These are phyloP conservation scores for Candida hungchunana DNA, from an alignment of 805 yeast species.

Conservation along the genomic window DNA sequence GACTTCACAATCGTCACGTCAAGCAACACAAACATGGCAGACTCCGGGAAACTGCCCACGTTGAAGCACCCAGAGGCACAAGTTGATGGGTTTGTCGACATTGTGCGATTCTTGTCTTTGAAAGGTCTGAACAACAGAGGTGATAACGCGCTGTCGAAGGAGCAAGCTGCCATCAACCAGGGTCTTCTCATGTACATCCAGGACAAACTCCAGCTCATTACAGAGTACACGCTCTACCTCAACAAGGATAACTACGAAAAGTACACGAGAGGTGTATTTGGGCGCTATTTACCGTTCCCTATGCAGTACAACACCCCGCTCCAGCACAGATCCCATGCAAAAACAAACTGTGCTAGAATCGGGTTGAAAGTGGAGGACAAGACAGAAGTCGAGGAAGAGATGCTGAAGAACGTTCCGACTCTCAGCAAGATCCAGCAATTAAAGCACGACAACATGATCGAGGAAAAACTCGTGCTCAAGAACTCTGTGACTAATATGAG, in stretches of 20 bases:
- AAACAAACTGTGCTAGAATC: conserved; percentile 27
- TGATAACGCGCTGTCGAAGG: conserved; percentile 10
- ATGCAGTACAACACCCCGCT: conserved; percentile 69
- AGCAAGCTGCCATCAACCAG: conserved; percentile 37
- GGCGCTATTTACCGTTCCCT: conserved; percentile 59
- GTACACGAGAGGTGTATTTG: conserved; percentile 53
- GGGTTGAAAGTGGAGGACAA: conserved; percentile 33
- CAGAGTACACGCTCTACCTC: conserved; percentile 54
- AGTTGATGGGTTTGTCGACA: conserved; percentile 40
- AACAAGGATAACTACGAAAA: conserved; percentile 55
- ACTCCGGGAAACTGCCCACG: conserved; percentile 47
- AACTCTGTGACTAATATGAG: conserved; percentile 27
- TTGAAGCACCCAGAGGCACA: conserved; percentile 25
- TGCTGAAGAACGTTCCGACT: conserved; percentile 26
- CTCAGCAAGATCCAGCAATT: conserved; percentile 59
- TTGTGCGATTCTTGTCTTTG: conserved; percentile 30
- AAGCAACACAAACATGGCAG: conserved; percentile 52
- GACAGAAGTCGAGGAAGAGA: conserved; percentile 27
- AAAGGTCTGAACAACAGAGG: conserved; percentile 11
- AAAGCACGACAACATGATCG: conserved; percentile 51
- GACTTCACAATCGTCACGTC: conserved; percentile 45
- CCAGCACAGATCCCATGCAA: conserved; percentile 33
- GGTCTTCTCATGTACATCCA: conserved; percentile 41
- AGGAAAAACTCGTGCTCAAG: conserved; percentile 23
- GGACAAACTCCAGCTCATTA: conserved; percentile 41